Base-by-base conservation (phyloP, 192 early-diverging fungal genomes). In the Rhizoclosmatium globosum region DNA sequence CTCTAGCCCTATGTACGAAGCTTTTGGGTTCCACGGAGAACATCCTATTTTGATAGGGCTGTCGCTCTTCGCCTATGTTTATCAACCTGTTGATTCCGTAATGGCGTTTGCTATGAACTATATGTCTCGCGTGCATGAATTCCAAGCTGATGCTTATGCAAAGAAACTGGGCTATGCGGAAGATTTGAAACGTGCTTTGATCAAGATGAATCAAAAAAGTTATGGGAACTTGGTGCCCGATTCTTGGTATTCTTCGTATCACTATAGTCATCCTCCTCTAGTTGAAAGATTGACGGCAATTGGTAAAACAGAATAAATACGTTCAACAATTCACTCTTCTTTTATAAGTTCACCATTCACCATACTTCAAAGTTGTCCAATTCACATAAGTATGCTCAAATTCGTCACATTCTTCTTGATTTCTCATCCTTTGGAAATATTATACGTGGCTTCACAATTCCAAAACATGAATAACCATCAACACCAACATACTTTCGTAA, bases 141-240 rank as follows among this genome's bases (percentile, higher is more conserved):
- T 95, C 79, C 91, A 98, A 82, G 97, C 97, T 3, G 97, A 99
- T 81, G 90, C 88, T 9, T 99, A 89, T 83, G 95, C 95, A 4
- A 92, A 94, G 79, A 90, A 61, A 86, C 97, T 6, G 50, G 96
- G 95, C 0, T 96, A 93, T 73, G 91, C 90, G 17, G 83, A 86
- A 64, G 81, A 89, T 38, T 84, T 99, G 57, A 89, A 91, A 17
- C 90, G 91, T 47, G 93, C 89, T 4, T 83, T 99, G 74, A 94
- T 97, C 73, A 98, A 99, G 82, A 80, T 99, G 38, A 92, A 96
- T 76, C 88, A 93, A 2, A 93, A 96, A 88, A 99, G 98, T 83
- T 88, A 94, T 82, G 89, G 92, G 48, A 92, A 92, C 23, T 88
- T 97, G 83, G 96, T 95, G 67, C 73, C 73, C 0, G 73, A 74